Conservation (phyloP, 1,284 basidiomycete genomes). For the Coriolopsis trogii region DNA sequence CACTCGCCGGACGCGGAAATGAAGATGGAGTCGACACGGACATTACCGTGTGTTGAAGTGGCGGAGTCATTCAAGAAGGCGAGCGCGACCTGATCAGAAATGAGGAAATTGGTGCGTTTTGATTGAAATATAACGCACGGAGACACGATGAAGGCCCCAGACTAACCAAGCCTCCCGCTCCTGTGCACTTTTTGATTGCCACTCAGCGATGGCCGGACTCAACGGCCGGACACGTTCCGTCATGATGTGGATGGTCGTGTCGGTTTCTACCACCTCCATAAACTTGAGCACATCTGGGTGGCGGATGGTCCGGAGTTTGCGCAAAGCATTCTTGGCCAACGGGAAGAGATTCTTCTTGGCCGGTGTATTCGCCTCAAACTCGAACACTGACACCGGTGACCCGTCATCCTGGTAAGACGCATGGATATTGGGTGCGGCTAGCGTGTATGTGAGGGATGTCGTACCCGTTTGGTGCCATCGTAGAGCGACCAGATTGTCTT, state of each 20-base stretch:
- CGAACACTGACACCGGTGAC: slow-evolving; percentile 83
- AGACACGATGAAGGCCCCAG: slow-evolving; percentile 92
- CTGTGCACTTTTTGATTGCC: slow-evolving; percentile 61
- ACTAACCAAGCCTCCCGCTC: slow-evolving; percentile 87
- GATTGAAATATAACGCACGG: slow-evolving; percentile 58
- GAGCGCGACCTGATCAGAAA: slow-evolving; percentile 70
- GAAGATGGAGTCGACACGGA: slow-evolving; percentile 83
- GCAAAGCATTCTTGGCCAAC: slow-evolving; percentile 89
- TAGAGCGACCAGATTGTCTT: slow-evolving; percentile 84
- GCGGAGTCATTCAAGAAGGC: slow-evolving; percentile 90
- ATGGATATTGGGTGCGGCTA: not conserved
- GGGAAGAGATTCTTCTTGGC: slow-evolving; percentile 62
- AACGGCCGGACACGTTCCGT: slow-evolving; percentile 91
- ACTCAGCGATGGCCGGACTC: slow-evolving; percentile 62
- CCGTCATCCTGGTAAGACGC: slow-evolving; percentile 76
- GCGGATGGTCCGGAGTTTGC: slow-evolving; percentile 88
- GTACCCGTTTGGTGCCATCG: slow-evolving; percentile 85
- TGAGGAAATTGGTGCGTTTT: not conserved
- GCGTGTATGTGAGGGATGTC: slow-evolving; percentile 23
- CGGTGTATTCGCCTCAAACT: slow-evolving; percentile 77
- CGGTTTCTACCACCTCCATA: slow-evolving; percentile 91
- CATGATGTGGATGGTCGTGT: slow-evolving; percentile 88
- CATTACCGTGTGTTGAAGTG: slow-evolving; percentile 86
- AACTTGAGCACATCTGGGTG: slow-evolving; percentile 97
- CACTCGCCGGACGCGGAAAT: slow-evolving; percentile 93